Base-by-base conservation (phyloP, 345 rosid genomes). In the Syzygium oleosum region DNA sequence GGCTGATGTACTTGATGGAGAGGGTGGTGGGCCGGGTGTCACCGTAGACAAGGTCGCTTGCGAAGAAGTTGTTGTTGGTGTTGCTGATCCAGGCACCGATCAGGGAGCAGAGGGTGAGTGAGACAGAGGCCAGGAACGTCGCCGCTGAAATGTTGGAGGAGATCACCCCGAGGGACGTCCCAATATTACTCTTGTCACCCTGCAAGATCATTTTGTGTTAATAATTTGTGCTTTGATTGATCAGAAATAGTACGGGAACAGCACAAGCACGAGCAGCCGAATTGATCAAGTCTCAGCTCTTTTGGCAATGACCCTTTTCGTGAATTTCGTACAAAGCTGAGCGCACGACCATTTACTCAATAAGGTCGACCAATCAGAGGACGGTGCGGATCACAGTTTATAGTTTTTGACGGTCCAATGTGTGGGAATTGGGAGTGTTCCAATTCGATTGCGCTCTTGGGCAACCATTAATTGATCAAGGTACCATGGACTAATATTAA, bases 81-180 rank as follows among this genome's bases (percentile, higher is more conserved):
- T 91, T 91, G 27, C 95, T 94, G 9, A 96, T 93, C 99, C 98
- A 97, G 10, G 98, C 96, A 38, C 98, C 99, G 38, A 97, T 94
- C 0, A 97, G 92, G 84, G 98, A 97, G 89, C 98, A 91, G 29
- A 97, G 88, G 21, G 97, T 95, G 56, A 97, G 89, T 87, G 96
- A 92, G 78, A 96, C 87, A 43, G 96, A 86, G 3, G 92, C 91
- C 77, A 96, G 89, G 86, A 89, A 94, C 2, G 97, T 96, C 87
- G 98, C 93, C 49, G 97, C 95, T n/a, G 98, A 92, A 52, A 88
- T 92, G 89, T 94, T 96, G 38, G 94, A 90, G 2, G 92, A 85
- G 11, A 96, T 90, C 55, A 95, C 97, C 2, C 89, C 63, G 13
- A 94, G 55, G 51, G 93, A 96, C 38, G 87, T 17, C 15, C 85